Evolutionary conservation across 805 yeast species (phyloP), one percentile per base, ranked within the genome.

Genomic region (Saccharomycopsis babjevae): DNA sequence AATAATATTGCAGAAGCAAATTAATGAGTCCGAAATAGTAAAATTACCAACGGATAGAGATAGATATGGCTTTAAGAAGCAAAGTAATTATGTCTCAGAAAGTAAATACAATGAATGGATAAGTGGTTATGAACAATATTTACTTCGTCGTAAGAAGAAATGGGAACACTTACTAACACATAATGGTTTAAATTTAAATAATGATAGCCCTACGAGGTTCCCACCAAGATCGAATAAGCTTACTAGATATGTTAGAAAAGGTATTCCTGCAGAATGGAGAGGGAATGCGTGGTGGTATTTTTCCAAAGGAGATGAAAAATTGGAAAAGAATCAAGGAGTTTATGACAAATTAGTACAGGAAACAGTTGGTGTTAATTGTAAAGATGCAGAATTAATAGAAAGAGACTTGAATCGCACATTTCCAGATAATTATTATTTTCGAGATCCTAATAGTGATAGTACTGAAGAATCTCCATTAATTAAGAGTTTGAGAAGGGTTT

Each of bases 251-350:
- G 83, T 94, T 13, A 80, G 97, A 60, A 88, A 88, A 70, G 99
- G 99, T 13, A 85, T 93, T 11, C 98, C 99, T 0, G 92, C 97
- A 0, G 97, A 90, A 70, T 93, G 97, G 97, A 77, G 99, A 66
- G 99, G 99, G 1, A 82, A 83, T 66, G 97, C 97, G 0, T 93
- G 99, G 99, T 93, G 94, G 79, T 86, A 84, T 76, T 93, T 89
- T 72, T 96, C 96, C 8, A 84, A 85, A 30, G 99, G 98, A 1
- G 79, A 84, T 60, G 94, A 88, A 59, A 79, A 79, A 66, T 72
- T 90, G 61, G 83, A 80, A 66, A 82, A 83, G 46, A 83, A 92
- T 69, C 75, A 75, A 16, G 97, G 96, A 1, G 79, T 88, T 1
- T 94, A 92, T 71, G 88, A 84, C 54, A 76, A 77, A 62, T 77